These are phyloP conservation scores for Geoglossum cookeanum DNA, from an alignment of 2,329 filamentous ascomycete genomes.

Conservation along the genomic window DNA sequence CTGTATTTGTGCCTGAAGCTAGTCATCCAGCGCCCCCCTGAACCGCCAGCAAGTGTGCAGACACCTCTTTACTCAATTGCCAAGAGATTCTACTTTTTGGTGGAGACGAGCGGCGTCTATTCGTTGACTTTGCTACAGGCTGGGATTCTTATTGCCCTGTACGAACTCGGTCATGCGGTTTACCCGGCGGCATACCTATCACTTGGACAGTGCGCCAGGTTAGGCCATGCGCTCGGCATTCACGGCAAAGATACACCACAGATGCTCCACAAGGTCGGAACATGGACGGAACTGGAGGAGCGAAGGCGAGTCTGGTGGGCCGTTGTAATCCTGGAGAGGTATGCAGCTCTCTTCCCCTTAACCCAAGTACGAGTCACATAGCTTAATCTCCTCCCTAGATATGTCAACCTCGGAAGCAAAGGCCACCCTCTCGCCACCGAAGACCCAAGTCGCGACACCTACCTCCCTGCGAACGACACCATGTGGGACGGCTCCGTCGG, in stretches of 20 bases:
- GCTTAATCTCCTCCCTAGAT: conserved; percentile 7
- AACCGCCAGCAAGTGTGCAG: conserved; percentile 2
- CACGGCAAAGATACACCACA: background rate
- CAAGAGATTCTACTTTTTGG: conserved; percentile 6
- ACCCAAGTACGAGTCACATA: background rate
- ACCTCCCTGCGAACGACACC: conserved; percentile 12
- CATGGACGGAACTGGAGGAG: conserved; percentile 14
- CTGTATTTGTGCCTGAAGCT: conserved; percentile 9
- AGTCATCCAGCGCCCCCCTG: conserved; percentile 2
- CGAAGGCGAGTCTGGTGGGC: conserved; percentile 14
- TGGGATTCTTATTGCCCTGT: background rate
- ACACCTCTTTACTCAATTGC: conserved; percentile 8
- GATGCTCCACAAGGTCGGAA: background rate
- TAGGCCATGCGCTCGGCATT: conserved; percentile 3
- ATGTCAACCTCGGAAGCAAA: conserved; percentile 12
- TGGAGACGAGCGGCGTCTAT: background rate
- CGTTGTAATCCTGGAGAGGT: conserved; percentile 14
- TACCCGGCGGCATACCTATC: conserved; percentile 3
- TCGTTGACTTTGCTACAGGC: background rate
- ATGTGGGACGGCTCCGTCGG: conserved; percentile 10
- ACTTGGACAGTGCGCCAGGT: conserved; percentile 2
- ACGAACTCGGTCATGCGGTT: conserved; percentile 3
- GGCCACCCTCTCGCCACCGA: conserved; percentile 13
- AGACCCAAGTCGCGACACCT: conserved; percentile 11
- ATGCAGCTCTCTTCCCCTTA: background rate